Percentiles rank a stretch among this genome's conserved stretches.
Evolutionary conservation across 106 monocot genomes (phyloP).

Genomic region (Dendrobium huoshanense): DNA sequence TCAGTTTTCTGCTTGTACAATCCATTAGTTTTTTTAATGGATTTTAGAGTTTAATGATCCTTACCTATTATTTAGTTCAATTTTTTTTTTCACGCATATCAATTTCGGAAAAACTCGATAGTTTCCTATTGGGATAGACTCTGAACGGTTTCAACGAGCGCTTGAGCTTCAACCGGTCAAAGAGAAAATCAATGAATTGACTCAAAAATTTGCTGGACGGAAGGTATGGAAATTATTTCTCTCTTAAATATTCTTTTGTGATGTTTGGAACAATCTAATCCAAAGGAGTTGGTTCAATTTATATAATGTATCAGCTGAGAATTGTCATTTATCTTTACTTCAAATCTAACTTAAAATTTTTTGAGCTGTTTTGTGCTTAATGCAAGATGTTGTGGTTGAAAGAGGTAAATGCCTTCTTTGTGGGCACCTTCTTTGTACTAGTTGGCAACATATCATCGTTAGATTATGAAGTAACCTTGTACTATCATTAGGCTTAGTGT

Average conservation of each 20-base stretch:
- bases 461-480: too few relatives aligned
- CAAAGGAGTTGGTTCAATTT: background rate
- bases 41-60: background rate
- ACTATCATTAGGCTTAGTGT: too few relatives aligned
- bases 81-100: conserved; percentile 1
- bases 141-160: conserved; percentile 81
- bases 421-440: too few relatives aligned
- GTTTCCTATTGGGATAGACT: conserved; percentile 98
- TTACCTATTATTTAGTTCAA: background rate
- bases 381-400: too few relatives aligned
- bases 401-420: too few relatives aligned
- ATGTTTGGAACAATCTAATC: background rate
- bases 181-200: conserved; percentile 69
- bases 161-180: conserved; percentile 81
- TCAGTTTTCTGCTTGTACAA: background rate
- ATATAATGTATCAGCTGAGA: background rate
- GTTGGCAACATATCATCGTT: too few relatives aligned
- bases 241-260: conserved; percentile 1
- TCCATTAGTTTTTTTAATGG: background rate
- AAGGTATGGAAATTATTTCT: conserved; percentile 45
- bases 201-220: conserved; percentile 79
- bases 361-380: background rate
- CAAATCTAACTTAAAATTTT: background rate
- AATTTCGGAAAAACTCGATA: conserved; percentile 21
- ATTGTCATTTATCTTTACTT: background rate